Conservation (phyloP, 768 basidiomycete species). For the Hygrophorus russula region DNA sequence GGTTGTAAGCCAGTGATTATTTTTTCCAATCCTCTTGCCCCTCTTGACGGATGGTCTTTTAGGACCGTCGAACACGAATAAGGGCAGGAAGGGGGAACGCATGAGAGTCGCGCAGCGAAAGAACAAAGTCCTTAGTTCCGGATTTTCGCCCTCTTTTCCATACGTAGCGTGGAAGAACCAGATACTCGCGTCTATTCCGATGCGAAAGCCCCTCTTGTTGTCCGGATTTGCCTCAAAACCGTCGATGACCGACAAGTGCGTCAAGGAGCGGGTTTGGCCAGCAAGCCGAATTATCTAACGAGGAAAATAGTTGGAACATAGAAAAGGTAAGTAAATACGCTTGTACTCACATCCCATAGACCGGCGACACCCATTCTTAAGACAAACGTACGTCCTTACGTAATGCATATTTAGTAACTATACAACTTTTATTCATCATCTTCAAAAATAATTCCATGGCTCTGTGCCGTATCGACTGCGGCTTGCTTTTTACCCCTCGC, state of each 20-base stretch:
- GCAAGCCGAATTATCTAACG: conserved; percentile 57
- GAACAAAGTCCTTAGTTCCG: conserved; percentile 71
- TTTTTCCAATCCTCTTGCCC: conserved; percentile 56
- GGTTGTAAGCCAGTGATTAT: conserved; percentile 52
- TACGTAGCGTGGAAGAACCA: conserved; percentile 77
- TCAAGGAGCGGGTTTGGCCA: conserved; percentile 60
- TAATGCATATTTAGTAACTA: too few species aligned
- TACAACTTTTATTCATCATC: too few species aligned
- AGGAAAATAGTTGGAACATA: background rate
- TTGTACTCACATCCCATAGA: conserved; percentile 21
- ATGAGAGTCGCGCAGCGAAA: conserved; percentile 78
- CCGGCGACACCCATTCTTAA: conserved; percentile 36
- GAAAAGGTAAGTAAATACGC: background rate
- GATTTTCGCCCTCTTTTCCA: conserved; percentile 75
- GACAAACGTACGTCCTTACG: background rate
- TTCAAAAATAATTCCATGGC: too few species aligned
- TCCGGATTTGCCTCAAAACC: conserved; percentile 61
- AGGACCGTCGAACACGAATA: conserved; percentile 91
- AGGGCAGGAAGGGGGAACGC: conserved; percentile 67
- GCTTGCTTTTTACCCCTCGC: too few species aligned
- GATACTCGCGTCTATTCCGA: conserved; percentile 75
- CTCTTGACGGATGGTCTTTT: conserved; percentile 74
- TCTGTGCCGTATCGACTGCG: too few species aligned
- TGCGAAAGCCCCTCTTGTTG: conserved; percentile 59
- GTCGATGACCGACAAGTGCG: conserved; percentile 62